Evolutionary conservation across 139 green algal genomes (phyloP).

Genomic region (Coelastrella sp.): DNA sequence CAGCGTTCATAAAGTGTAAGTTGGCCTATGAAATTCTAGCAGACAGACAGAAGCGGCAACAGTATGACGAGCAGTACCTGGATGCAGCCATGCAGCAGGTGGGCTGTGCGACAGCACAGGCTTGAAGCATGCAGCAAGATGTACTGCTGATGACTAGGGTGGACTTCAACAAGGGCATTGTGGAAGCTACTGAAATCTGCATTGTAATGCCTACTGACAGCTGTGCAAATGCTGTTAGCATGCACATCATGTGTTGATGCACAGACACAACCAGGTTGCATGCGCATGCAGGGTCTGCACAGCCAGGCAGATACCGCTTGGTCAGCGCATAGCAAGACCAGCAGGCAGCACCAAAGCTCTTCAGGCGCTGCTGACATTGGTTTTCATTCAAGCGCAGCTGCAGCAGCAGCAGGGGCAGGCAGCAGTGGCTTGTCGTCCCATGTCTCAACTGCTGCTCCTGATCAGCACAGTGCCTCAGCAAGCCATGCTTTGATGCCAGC

Average conservation of each 20-base stretch:
- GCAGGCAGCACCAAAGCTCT: not conserved
- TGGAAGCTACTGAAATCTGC: not conserved
- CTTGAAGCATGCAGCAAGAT: not conserved
- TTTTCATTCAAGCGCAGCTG: not conserved
- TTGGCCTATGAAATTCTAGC: conserved; percentile 36
- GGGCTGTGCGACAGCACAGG: not conserved
- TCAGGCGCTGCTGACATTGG: not conserved
- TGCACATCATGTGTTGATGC: too few relatives aligned
- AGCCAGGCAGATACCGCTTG: not conserved
- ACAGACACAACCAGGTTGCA: too few relatives aligned
- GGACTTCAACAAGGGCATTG: too few relatives aligned
- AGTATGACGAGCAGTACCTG: conserved; percentile 25
- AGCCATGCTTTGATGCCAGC: not conserved
- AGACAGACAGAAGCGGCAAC: not conserved
- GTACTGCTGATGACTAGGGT: not conserved
- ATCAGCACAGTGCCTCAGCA: not conserved
- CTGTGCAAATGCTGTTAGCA: not conserved
- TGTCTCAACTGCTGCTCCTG: not conserved
- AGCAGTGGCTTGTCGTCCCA: conserved; percentile 26
- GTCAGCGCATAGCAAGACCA: not conserved
- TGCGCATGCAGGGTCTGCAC: not conserved
- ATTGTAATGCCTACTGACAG: not conserved
- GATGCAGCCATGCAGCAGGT: not conserved
- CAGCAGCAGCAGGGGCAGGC: not conserved
- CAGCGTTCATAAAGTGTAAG: conserved; percentile 27